Base-by-base conservation (phyloP, 2,329 filamentous ascomycete species). In the Colletotrichum horii region DNA sequence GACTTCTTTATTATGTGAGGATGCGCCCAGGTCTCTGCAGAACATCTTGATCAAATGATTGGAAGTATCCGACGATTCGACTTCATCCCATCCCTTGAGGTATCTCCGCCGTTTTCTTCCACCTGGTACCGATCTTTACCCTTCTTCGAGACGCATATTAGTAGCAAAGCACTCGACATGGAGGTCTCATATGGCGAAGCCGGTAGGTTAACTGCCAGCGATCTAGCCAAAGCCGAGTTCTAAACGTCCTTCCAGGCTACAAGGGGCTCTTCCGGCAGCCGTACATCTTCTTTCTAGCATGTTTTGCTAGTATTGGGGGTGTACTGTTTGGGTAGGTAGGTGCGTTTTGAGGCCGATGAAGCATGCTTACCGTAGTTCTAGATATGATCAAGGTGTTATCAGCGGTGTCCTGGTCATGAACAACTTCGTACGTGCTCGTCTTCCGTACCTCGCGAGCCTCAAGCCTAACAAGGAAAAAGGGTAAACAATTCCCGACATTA, bases 301-400 rank as follows among this genome's bases (percentile, higher is more conserved):
- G 61, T 12, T 71, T 71, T 19, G 61, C 69, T 24, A 71, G 69
- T 14, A 71, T 71, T 14, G 48, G 61, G 2, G 61, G 61, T 19
- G 30, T 71, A 8, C 26, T 71, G 6, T 66, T 71, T 48, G 61
- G 61, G 69, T 71, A 66, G 3, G 36, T 8, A 4, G 19, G 16
- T 3, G 6, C 24, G 9, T 30, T 32, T n/a, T 6, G 3, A 22
- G 24, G 12, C 6, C 52, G 2, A 52, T 22, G 14, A 14, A 24
- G 12, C 48, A 52, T n/a, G 22, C 48, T 52, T 11, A 52, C 19
- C 4, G 4, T 3, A 9, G 8, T 2, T 89, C 87, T 52, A 88
- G 88, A 2, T 89, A 89, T 78, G 87, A 89, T 70, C 88, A 89
- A 66, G 88, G 87, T 5, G 87, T 89, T 19, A 82, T 89, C 9